Base-by-base conservation (phyloP, 768 basidiomycete genomes). In the Russula vinacea region DNA sequence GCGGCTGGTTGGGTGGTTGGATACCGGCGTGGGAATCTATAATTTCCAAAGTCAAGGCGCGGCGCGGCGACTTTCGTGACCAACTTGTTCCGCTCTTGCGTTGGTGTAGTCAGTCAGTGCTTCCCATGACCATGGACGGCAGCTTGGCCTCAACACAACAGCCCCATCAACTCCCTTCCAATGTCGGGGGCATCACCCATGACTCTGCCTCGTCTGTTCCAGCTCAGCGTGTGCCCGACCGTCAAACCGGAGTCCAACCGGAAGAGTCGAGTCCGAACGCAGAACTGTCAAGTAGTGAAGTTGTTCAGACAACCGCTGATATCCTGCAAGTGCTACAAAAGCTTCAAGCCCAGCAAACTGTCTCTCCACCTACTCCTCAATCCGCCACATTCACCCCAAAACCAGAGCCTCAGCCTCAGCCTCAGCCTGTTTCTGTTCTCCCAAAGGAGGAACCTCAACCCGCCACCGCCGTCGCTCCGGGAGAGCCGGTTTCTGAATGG, bases 401-500 rank as follows among this genome's bases (percentile, higher is more conserved):
- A 24, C 50, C 40, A 51, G 64, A 61, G 55, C 59, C 50, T 22
- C 55, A 44, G n/a, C 42, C 42, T 9, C 42, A 44, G 17, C 44
- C 44, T 3, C 19, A n/a, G n/a, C 44, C 44, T 45, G 53, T 60
- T 22, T 59, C 55, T 35, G 50, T 65, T 8, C 45, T 39, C 42
- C 32, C 62, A 42, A 67, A 63, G 55, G 64, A 59, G 56, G 66
- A 68, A 29, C 39, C 64, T 22, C 63, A 60, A 50, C 53, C 73
- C 69, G 64, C 72, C n/a, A 72, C 33, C 49, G 22, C 47, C 39
- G 37, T 51, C 39, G 32, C 44, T 24, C 66, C 63, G 47, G 51
- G 45, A 49, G 62, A 65, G 26, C 78, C 83, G 14, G 79, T 76
- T 54, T 85, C 84, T 73, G 89, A 90, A 76, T 89, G 83, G 81